Evolutionary conservation across 805 yeast species (phyloP).

Genomic region (Candida dajiaensis): DNA sequence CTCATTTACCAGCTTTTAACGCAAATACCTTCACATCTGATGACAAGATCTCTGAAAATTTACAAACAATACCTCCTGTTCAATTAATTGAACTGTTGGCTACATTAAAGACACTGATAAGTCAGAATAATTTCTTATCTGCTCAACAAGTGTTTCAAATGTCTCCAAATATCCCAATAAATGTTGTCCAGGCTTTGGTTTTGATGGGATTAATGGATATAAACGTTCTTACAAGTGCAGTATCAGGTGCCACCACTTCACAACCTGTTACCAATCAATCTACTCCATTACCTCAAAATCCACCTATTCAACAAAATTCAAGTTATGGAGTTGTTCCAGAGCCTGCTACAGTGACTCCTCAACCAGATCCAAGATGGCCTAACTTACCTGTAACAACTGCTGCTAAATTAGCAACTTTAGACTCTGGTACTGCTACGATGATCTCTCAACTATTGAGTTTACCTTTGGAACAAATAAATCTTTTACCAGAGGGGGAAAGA

Average conservation of each 20-base stretch:
- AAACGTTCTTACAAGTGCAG: constrained; percentile 58
- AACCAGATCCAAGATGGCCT: constrained; percentile 8
- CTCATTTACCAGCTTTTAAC: constrained; percentile 44
- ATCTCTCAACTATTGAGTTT: constrained; percentile 7
- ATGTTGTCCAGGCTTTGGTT: constrained; percentile 68
- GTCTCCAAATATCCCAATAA: constrained; percentile 52
- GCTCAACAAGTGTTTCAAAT: constrained; percentile 48
- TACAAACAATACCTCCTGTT: constrained; percentile 63
- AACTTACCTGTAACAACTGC: constrained; percentile 5
- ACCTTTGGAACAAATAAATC: constrained; percentile 2
- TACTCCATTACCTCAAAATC: background rate
- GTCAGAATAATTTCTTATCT: constrained; percentile 27
- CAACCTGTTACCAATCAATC: background rate
- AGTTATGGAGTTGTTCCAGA: background rate
- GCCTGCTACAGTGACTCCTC: background rate
- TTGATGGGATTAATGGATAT: constrained; percentile 73
- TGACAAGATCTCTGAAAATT: constrained; percentile 55
- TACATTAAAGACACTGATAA: constrained; percentile 47
- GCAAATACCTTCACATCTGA: constrained; percentile 40
- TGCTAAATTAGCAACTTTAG: constrained; percentile 3
- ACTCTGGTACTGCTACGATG: constrained; percentile 5
- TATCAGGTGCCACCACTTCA: constrained; percentile 9
- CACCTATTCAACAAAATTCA: background rate
- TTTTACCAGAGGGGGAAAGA: constrained; percentile 5
- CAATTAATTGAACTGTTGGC: constrained; percentile 65